Conservation (phyloP, 495 filamentous ascomycete species). For the Mycothermus thermophilus region DNA sequence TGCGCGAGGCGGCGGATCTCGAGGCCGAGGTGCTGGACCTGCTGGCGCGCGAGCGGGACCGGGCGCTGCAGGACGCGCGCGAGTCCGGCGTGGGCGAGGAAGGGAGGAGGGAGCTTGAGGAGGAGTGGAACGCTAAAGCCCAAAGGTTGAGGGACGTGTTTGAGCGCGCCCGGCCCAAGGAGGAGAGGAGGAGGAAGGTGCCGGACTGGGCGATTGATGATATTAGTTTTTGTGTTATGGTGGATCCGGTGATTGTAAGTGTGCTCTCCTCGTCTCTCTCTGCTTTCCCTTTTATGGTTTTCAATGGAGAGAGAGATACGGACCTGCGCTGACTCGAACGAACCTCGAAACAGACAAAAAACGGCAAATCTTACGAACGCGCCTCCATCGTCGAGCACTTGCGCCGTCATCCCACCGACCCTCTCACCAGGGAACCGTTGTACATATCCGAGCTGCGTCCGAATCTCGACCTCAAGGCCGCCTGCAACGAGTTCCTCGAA, state of each 20-base stretch:
- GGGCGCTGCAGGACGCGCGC: constrained; percentile 14
- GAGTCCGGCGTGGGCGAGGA: constrained; percentile 27
- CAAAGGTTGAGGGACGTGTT: constrained; percentile 45
- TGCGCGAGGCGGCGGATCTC: constrained; percentile 35
- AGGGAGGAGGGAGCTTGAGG: constrained; percentile 34
- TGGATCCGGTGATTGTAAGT: constrained; percentile 71
- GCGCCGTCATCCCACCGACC: constrained; percentile 59
- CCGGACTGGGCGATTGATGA: constrained; percentile 82
- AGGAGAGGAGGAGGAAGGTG: constrained; percentile 49
- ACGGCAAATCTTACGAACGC: constrained; percentile 80
- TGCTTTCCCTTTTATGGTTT: not conserved
- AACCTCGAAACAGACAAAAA: constrained; percentile 45
- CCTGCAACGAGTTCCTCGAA: constrained; percentile 69
- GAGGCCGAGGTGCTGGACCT: constrained; percentile 38
- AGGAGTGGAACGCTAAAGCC: constrained; percentile 47
- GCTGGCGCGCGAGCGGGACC: constrained; percentile 20
- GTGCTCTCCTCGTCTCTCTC: not conserved
- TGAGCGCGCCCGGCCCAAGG: constrained; percentile 36
- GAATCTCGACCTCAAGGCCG: constrained; percentile 71
- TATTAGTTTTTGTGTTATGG: constrained; percentile 85
- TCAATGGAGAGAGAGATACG: too few species aligned
- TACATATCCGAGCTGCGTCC: constrained; percentile 57
- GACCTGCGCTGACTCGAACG: too few species aligned
- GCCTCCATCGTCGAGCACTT: constrained; percentile 79
- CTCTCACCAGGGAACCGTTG: constrained; percentile 67